Conservation (phyloP, 2,329 filamentous ascomycete genomes). For the Incumbomyces delicatus region DNA sequence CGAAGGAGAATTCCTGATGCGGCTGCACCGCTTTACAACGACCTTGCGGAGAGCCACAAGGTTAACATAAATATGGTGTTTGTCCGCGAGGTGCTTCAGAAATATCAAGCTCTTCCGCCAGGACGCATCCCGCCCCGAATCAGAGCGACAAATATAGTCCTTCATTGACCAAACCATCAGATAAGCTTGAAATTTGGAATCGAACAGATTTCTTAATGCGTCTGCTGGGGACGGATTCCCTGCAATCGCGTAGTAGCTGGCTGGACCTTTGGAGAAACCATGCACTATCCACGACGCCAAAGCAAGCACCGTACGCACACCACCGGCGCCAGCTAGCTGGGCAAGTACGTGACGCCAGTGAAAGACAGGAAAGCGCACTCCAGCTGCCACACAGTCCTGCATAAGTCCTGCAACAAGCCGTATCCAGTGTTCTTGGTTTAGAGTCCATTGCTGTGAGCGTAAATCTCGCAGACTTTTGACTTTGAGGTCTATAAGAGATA, state of each 20-base stretch:
- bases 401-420: constrained; percentile 33
- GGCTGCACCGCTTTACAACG: neutral
- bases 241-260: too few relatives aligned
- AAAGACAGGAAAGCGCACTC: constrained; percentile 31
- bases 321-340: constrained; percentile 37
- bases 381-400: constrained; percentile 38
- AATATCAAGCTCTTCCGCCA: neutral
- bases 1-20: too few relatives aligned
- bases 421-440: neutral
- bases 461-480: too few relatives aligned
- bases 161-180: constrained; percentile 43
- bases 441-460: too few relatives aligned
- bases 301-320: constrained; percentile 9
- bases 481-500: too few relatives aligned
- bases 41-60: neutral
- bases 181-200: constrained; percentile 33
- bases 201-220: constrained; percentile 33
- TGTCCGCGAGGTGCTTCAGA: neutral
- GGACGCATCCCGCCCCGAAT: neutral
- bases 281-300: constrained; percentile 13
- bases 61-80: neutral
- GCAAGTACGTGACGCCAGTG: constrained; percentile 51
- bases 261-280: too few relatives aligned
- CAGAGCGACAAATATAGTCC: neutral
- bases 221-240: neutral